Evolutionary conservation across 768 basidiomycete species (phyloP), one percentile per base, ranked within the genome.

Genomic region (Udeniomyces megalosporus): DNA sequence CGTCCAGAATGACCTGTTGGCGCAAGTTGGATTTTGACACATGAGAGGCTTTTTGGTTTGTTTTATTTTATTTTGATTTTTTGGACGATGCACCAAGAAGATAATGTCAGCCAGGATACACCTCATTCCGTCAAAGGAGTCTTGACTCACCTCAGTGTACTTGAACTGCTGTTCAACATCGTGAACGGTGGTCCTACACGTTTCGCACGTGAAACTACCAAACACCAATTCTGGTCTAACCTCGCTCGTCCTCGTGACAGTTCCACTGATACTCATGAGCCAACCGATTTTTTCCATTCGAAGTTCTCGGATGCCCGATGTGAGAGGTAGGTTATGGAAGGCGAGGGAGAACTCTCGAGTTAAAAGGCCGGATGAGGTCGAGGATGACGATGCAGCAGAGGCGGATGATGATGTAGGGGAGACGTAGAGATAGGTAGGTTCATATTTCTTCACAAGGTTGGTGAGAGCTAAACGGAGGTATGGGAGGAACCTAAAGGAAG

Each of bases 81-180:
- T 45, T 4, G 26, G 14, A 48, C 26, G n/a, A 48, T 14, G 14
- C 26, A 4, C 47, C 4, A 48, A 48, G 26, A 7, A 48, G 26
- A 48, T 7, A n/a, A n/a, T 26, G 7, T 26, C 4, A n/a, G n/a
- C 26, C 47, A 48, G 14, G 47, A n/a, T 48, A 48, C n/a, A n/a
- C n/a, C n/a, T n/a, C n/a, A n/a, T n/a, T n/a, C n/a, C n/a, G n/a
- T n/a, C 20, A 22, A 49, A 22, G 35, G 38, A 44, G 6, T n/a
- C 15, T 17, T 4, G 22, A 66, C 70, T 54, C 67, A 91, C 91
- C 78, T 97, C 95, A 22, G 95, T 99, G 72, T 96, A 97, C 72
- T 96, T 99, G 80, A 99, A 99, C 71, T 99, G 95, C 71, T 99
- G 95, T 71, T 99, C 95, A 52, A 99, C 84, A 70, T 96, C 93